Evolutionary conservation across 192 early-diverging fungal genomes (phyloP).

Genomic region (Ramicandelaber brevisporus): DNA sequence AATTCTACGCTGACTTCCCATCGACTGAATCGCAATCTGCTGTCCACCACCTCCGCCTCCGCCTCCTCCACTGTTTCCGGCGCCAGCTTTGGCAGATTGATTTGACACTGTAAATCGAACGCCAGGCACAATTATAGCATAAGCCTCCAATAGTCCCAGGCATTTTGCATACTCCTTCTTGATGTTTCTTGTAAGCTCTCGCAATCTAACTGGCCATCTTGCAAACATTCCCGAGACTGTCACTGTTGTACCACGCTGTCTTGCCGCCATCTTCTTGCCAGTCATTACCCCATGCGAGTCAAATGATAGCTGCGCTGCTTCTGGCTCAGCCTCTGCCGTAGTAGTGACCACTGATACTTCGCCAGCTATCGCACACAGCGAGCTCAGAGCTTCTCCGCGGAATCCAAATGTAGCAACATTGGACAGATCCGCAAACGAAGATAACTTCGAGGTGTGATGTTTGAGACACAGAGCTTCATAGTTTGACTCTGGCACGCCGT

Average conservation of each 20-base stretch:
- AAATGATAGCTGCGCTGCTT: constrained; percentile 45
- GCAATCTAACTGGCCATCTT: constrained; percentile 57
- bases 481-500: constrained; percentile 39
- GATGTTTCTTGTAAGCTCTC: constrained; percentile 65
- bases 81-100: constrained; percentile 26
- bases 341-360: constrained; percentile 20
- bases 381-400: constrained; percentile 77
- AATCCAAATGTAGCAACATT: constrained; percentile 75
- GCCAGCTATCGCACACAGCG: constrained; percentile 50
- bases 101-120: constrained; percentile 38
- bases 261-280: constrained; percentile 14
- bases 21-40: constrained; percentile 3
- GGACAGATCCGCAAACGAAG: constrained; percentile 47
- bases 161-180: constrained; percentile 55
- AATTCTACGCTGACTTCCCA: constrained; percentile 4
- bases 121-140: constrained; percentile 43
- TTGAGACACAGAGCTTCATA: constrained; percentile 55
- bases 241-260: constrained; percentile 58
- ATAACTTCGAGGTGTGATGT: constrained; percentile 71
- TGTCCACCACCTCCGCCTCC: constrained; percentile 1
- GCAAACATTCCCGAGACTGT: constrained; percentile 50
- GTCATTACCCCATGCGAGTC: constrained; percentile 31
- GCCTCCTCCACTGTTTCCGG: too few species aligned
- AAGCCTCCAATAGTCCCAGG: constrained; percentile 54
- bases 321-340: constrained; percentile 21